Evolutionary conservation across 1,284 basidiomycete species (phyloP).

Genomic region (Rhodotorula glutinis): DNA sequence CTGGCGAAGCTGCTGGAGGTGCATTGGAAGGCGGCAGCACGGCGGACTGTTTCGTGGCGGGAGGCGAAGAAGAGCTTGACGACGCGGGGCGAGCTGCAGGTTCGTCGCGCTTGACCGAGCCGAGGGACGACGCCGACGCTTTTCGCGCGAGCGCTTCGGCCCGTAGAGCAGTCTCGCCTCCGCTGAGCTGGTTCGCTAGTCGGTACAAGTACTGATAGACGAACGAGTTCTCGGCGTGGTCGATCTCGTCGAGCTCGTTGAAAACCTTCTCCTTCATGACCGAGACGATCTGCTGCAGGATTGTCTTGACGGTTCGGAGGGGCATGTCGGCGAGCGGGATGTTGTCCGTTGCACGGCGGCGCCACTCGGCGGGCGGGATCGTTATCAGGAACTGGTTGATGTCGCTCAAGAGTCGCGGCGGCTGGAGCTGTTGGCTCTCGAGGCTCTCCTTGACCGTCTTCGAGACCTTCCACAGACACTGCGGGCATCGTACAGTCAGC

Average conservation of each 20-base stretch:
- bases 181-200: constrained; percentile 22
- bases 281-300: constrained; percentile 84
- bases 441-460: constrained; percentile 90
- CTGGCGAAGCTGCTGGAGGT: constrained; percentile 9
- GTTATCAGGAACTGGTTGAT: constrained; percentile 92
- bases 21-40: background rate
- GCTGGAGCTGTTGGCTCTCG: constrained; percentile 71
- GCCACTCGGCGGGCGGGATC: constrained; percentile 93
- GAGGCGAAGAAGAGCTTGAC: background rate
- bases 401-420: constrained; percentile 84
- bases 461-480: constrained; percentile 96
- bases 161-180: background rate
- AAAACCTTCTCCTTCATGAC: constrained; percentile 52
- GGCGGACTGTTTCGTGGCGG: too few relatives aligned
- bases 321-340: constrained; percentile 97
- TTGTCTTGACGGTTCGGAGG: constrained; percentile 92
- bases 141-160: background rate
- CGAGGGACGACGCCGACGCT: constrained; percentile 12
- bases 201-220: constrained; percentile 49
- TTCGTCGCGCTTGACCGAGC: constrained; percentile 3
- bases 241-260: constrained; percentile 49
- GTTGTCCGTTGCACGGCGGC: constrained; percentile 79
- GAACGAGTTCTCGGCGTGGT: constrained; percentile 45
- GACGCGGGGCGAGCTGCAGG: background rate
- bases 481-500: constrained; percentile 23